phyloP scores from a whole-genome alignment of 352 stramenopile species.

The Paralagenidium karlingii region DNA sequence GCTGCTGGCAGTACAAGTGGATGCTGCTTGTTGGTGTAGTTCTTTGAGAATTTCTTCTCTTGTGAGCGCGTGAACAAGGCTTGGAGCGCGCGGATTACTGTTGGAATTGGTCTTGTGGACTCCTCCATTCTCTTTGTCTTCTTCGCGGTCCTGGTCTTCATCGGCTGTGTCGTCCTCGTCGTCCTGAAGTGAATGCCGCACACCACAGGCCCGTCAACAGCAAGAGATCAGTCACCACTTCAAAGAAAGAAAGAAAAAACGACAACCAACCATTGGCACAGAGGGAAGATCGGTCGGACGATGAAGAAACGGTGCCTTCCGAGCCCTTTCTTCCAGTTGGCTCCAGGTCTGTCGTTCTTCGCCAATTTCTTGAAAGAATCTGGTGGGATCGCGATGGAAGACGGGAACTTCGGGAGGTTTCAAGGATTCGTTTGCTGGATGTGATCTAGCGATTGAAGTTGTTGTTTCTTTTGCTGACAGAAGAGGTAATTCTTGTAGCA shows the following conservation, averaged over 20 bases:
- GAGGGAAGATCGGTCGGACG: constrained; percentile 38
- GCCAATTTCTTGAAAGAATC: neutral
- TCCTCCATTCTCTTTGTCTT: constrained; percentile 2
- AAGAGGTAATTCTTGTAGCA: too few species aligned
- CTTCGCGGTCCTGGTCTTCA: constrained; percentile 2
- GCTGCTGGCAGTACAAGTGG: too few species aligned
- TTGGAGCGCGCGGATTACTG: too few species aligned
- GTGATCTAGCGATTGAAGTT: neutral
- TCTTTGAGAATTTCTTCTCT: too few species aligned
- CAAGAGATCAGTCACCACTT: neutral
- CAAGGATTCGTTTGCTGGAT: neutral
- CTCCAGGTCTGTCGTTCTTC: constrained; percentile 48
- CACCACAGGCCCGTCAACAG: neutral
- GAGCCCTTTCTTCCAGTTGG: constrained; percentile 41
- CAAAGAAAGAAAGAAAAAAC: neutral
- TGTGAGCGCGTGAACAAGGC: too few species aligned
- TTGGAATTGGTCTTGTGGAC: too few species aligned
- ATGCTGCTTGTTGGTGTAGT: too few species aligned
- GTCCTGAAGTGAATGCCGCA: neutral
- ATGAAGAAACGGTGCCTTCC: constrained; percentile 24
- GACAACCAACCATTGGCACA: constrained; percentile 8
- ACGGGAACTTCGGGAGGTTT: too few species aligned
- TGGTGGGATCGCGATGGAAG: neutral
- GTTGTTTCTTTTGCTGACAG: too few species aligned
- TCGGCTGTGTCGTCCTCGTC: constrained; percentile 2